These are phyloP conservation scores for Salvia splendens DNA, from an alignment of 257 asterid species.

Conservation along the genomic window DNA sequence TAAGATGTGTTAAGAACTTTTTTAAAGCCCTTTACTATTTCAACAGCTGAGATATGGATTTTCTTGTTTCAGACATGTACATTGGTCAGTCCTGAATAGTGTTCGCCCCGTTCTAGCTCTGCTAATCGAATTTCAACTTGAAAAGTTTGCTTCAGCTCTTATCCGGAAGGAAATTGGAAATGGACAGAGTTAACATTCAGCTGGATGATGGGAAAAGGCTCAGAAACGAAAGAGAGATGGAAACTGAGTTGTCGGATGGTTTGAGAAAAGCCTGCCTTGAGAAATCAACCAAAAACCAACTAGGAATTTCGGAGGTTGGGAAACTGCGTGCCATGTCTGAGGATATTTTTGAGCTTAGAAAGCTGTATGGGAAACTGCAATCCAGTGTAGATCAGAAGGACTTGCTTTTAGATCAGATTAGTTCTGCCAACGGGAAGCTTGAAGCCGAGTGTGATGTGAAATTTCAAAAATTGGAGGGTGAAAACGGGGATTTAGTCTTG, in stretches of 20 bases:
- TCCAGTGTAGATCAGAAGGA: constrained; percentile 45
- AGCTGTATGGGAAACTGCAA: constrained; percentile 44
- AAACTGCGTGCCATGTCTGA: constrained; percentile 43
- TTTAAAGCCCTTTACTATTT: too few species aligned
- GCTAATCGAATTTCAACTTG: not conserved
- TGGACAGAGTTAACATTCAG: constrained; percentile 34
- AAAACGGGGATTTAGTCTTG: constrained; percentile 33
- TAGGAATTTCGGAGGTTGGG: constrained; percentile 37
- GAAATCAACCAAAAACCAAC: constrained; percentile 34
- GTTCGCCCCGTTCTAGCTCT: too few species aligned
- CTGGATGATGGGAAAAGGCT: constrained; percentile 38
- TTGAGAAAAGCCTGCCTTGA: constrained; percentile 41
- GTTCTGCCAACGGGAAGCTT: constrained; percentile 38
- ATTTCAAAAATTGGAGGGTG: constrained; percentile 36
- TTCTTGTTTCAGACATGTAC: too few species aligned
- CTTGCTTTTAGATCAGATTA: constrained; percentile 41
- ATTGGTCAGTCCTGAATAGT: too few species aligned
- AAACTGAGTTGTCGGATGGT: constrained; percentile 34
- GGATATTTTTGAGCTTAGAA: constrained; percentile 42
- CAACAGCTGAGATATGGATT: too few species aligned
- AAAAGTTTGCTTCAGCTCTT: not conserved
- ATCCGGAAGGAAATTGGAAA: constrained; percentile 21
- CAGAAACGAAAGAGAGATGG: constrained; percentile 37
- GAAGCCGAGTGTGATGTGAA: constrained; percentile 37
- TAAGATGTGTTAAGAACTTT: too few species aligned